phyloP scores from a whole-genome alignment of 306 rosid genomes.

The Vigna mungo region DNA sequence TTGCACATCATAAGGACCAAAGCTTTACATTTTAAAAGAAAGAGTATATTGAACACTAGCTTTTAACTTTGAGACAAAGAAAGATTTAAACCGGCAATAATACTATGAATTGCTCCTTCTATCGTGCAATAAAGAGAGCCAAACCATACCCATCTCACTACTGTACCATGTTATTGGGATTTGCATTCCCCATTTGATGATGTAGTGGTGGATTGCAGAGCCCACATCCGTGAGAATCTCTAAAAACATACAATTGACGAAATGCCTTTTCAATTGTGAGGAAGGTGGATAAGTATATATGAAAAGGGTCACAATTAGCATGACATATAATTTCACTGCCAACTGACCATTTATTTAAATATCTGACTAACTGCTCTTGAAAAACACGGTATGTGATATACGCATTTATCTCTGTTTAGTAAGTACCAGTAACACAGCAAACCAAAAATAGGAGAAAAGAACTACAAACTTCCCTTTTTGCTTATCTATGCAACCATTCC shows the following conservation, averaged over 20 bases:
- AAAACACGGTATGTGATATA: constrained; percentile 32
- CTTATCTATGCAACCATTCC: constrained; percentile 17
- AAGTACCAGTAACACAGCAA: constrained; percentile 16
- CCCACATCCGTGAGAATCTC: constrained; percentile 33
- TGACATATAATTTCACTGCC: constrained; percentile 44
- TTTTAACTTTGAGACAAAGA: too few relatives aligned
- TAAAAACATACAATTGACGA: constrained; percentile 22
- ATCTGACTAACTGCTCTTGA: constrained; percentile 25
- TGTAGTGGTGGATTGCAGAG: constrained; percentile 41
- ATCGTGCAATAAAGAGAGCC: neutral
- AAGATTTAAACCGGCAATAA: too few relatives aligned
- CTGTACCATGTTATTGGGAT: constrained; percentile 41
- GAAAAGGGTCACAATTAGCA: constrained; percentile 38
- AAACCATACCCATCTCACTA: too few relatives aligned
- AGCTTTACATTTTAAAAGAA: too few relatives aligned
- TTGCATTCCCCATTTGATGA: constrained; percentile 35
- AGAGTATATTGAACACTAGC: too few relatives aligned
- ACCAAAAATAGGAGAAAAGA: neutral
- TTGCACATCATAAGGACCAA: too few relatives aligned
- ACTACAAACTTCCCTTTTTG: neutral
- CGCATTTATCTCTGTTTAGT: constrained; percentile 24
- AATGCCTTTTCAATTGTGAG: constrained; percentile 34
- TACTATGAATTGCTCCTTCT: neutral
- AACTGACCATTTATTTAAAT: constrained; percentile 27
- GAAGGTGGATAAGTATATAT: constrained; percentile 16